Evolutionary conservation across 1,139 yeast species (phyloP).

Genomic region (Taphrina pruni): DNA sequence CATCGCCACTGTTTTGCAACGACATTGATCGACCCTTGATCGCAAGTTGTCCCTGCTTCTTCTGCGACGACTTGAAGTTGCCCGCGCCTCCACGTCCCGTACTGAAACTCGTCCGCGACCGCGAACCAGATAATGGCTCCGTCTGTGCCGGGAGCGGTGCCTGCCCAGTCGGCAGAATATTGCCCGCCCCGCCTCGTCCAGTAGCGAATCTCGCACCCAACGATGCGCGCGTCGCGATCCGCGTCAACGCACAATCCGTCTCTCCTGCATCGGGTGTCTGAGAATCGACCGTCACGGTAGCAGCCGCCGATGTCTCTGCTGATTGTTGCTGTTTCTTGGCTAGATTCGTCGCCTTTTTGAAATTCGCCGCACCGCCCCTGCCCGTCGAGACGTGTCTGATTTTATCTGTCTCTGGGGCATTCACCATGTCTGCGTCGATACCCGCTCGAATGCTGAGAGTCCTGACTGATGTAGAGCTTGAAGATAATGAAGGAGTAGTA

Average conservation of each 20-base stretch:
- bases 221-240: constrained; percentile 25
- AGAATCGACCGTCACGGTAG: background rate
- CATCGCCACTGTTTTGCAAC: background rate
- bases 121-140: background rate
- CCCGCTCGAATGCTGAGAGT: background rate
- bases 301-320: background rate
- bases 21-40: background rate
- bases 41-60: no score
- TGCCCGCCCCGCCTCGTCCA: constrained; percentile 40
- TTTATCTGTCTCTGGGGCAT: constrained; percentile 10
- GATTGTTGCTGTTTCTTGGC: constrained; percentile 6
- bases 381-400: constrained; percentile 24
- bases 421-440: constrained; percentile 17
- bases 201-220: constrained; percentile 36
- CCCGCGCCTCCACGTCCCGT: constrained; percentile 38
- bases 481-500: no score
- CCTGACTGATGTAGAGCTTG: background rate
- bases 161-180: constrained; percentile 29
- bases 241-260: constrained; percentile 25
- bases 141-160: constrained; percentile 18
- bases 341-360: constrained; percentile 21
- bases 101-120: constrained; percentile 14
- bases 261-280: background rate
- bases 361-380: constrained; percentile 31
- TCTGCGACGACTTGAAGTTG: constrained; percentile 16